phyloP scores from a whole-genome alignment of 345 rosid species.

The Ceriops decandra region DNA sequence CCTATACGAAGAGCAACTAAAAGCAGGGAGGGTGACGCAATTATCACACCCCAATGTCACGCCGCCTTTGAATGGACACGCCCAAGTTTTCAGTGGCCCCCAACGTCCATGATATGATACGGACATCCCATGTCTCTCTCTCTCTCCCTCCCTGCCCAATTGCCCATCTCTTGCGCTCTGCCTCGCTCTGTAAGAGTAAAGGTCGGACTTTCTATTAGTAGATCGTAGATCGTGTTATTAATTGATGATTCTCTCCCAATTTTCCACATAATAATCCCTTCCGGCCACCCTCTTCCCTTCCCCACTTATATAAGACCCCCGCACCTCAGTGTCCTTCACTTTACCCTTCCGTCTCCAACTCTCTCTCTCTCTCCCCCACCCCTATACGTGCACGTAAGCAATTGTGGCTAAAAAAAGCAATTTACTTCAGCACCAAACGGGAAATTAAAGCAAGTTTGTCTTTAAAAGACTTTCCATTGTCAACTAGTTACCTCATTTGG shows the following conservation, averaged over 20 bases:
- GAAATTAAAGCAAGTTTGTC: no score
- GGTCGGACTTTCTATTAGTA: no score
- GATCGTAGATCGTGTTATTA: no score
- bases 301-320: conserved; percentile 17
- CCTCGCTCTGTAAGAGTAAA: no score
- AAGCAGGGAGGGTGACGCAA: neutral
- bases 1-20: no score
- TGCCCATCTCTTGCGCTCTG: neutral
- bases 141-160: conserved; percentile 13
- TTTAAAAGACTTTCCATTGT: no score
- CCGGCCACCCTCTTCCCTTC: conserved; percentile 7
- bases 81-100: conserved; percentile 55
- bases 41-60: neutral
- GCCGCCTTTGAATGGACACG: conserved; percentile 31
- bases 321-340: neutral
- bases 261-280: neutral
- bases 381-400: no score
- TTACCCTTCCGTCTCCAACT: neutral
- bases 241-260: no score
- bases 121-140: conserved; percentile 1
- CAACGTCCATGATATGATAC: conserved; percentile 36
- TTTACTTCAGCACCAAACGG: no score
- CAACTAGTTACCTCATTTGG: no score
- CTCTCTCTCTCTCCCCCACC: no score
- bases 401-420: no score